phyloP scores from a whole-genome alignment of 306 rosid species.

The Canavalia gladiata region DNA sequence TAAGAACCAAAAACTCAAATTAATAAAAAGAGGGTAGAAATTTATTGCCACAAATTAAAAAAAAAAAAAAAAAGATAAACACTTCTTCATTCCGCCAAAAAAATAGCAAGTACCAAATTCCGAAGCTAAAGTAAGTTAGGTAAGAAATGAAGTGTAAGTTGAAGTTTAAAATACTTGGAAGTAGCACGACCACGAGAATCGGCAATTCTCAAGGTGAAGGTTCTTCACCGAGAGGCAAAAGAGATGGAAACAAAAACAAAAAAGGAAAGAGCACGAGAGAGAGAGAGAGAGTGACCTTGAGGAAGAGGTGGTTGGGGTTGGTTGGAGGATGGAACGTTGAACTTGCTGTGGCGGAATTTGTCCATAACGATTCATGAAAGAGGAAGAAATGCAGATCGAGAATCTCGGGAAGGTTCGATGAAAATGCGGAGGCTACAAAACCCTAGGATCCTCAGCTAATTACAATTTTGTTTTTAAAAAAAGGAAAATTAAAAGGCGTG shows the following conservation, averaged over 20 bases:
- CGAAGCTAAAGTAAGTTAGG: slow-evolving; percentile 4
- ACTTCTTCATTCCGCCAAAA: background rate
- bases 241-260: background rate
- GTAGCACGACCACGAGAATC: background rate
- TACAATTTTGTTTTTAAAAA: background rate
- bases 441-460: slow-evolving; percentile 48
- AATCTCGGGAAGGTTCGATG: slow-evolving; percentile 13
- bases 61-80: background rate
- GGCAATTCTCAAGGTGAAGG: background rate
- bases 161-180: background rate
- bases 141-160: slow-evolving; percentile 24
- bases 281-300: slow-evolving; percentile 57
- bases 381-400: slow-evolving; percentile 44
- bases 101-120: slow-evolving; percentile 9
- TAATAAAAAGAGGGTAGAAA: background rate
- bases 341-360: slow-evolving; percentile 60
- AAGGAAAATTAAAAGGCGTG: slow-evolving; percentile 4
- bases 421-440: slow-evolving; percentile 28
- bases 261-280: background rate
- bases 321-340: slow-evolving; percentile 51
- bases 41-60: background rate
- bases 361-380: slow-evolving; percentile 71
- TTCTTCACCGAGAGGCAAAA: no score
- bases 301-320: slow-evolving; percentile 50
- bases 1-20: background rate